phyloP scores from a whole-genome alignment of 331 rosid genomes.

The Malus hybrid region DNA sequence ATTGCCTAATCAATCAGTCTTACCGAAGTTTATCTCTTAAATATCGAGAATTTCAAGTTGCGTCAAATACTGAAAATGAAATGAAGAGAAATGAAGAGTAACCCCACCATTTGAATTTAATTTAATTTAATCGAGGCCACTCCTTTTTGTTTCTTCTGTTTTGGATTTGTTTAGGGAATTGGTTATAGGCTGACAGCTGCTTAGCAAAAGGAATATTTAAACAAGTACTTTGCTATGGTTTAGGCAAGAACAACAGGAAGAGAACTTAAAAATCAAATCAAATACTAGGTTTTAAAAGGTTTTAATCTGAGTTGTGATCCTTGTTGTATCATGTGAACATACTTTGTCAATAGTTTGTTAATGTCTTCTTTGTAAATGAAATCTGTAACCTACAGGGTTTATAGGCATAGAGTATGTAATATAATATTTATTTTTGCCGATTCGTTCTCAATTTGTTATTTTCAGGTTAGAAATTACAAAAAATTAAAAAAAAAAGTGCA shows the following conservation, averaged over 20 bases:
- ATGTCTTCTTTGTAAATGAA: not conserved
- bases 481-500: not conserved
- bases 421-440: no score
- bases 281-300: not conserved
- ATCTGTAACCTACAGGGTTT: not conserved
- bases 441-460: no score
- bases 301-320: not conserved
- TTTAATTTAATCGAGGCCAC: not conserved
- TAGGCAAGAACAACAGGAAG: not conserved
- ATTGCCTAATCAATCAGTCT: not conserved
- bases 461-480: no score
- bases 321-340: not conserved
- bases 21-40: no score
- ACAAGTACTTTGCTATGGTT: not conserved
- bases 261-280: no score
- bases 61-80: not conserved
- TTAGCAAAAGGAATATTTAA: not conserved
- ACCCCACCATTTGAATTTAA: not conserved
- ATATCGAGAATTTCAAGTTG: not conserved
- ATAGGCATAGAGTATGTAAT: not conserved
- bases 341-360: not conserved
- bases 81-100: not conserved
- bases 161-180: not conserved
- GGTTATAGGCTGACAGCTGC: not conserved
- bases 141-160: constrained; percentile 2